Evolutionary conservation across 345 rosid genomes (phyloP), one percentile per base, ranked within the genome.

Genomic region (Erodium maritimum): DNA sequence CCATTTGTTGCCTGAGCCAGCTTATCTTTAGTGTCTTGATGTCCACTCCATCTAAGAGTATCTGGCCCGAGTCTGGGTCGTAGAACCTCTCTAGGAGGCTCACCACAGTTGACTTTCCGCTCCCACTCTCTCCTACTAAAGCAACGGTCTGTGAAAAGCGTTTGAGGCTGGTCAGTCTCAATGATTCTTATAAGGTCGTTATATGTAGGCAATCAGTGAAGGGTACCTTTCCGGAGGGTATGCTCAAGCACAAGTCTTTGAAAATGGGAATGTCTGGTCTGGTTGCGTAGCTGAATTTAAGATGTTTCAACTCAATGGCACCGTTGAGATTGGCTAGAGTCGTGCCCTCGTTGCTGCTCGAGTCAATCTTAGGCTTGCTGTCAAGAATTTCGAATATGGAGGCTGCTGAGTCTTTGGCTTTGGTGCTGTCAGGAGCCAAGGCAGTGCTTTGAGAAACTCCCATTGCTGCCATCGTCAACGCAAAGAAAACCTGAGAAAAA

Each of bases 201-300:
- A 29, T 29, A 29, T 29, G 34, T 29, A 8, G 8, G 34, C 5
- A 29, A 8, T 8, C 8, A 29, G 34, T 3, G 8, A 29, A 68
- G 81, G 93, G 90, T n/a, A n/a, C n/a, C n/a, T 87, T 87, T 48
- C 97, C 94, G 1, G 89, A 77, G 3, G 94, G 94, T 17, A 90
- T 82, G 42, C 20, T 71, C 64, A 85, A 61, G 45, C 79, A 74
- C 48, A 90, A 56, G 59, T 85, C 89, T n/a, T 61, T 70, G 65
- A 90, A 87, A 19, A 90, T 82, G 58, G 80, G 85, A 65, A 85
- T 69, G 42, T 85, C 83, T 3, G 91, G 94, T 59, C 97, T 61
- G 55, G 75, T 73, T 1, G 87, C 79, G 42, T 87, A 90, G 52
- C 58, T 80, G 79, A 90, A 90, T 68, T 79, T 79, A 77, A 90